These are phyloP conservation scores for Tulasnella sp. DNA, from an alignment of 768 basidiomycete genomes.

Conservation along the genomic window DNA sequence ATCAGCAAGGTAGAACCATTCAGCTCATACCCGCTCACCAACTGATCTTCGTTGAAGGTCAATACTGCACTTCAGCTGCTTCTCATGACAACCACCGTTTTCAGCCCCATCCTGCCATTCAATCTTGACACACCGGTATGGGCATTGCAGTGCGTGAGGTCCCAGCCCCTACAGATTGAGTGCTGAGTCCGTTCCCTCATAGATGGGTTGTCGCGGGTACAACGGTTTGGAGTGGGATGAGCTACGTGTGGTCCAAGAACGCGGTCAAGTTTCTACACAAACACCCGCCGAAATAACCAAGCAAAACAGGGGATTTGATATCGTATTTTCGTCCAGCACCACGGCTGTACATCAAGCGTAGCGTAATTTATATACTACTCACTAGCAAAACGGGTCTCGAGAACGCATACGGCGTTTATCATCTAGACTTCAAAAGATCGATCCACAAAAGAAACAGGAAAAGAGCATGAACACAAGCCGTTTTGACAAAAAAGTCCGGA, in stretches of 20 bases:
- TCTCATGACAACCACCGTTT: slow-evolving; percentile 80
- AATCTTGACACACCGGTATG: slow-evolving; percentile 44
- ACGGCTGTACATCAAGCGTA: not conserved
- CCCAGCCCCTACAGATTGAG: not conserved
- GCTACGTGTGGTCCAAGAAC: slow-evolving; percentile 64
- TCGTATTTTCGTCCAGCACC: not conserved
- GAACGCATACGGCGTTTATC: too few relatives aligned
- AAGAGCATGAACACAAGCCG: too few relatives aligned
- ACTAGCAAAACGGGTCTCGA: too few relatives aligned
- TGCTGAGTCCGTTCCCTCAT: too few relatives aligned
- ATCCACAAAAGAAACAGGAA: too few relatives aligned
- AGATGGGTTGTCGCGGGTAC: slow-evolving; percentile 84
- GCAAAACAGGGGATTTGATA: not conserved
- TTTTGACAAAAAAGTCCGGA: too few relatives aligned
- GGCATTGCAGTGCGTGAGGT: slow-evolving; percentile 56
- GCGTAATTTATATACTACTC: slow-evolving; percentile 8
- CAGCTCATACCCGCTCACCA: not conserved
- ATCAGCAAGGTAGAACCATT: slow-evolving; percentile 65
- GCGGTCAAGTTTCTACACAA: slow-evolving; percentile 45
- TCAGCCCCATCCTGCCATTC: slow-evolving; percentile 61
- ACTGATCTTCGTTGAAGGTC: slow-evolving; percentile 35
- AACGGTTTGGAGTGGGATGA: slow-evolving; percentile 83
- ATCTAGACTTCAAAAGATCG: too few relatives aligned
- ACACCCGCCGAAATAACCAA: not conserved
- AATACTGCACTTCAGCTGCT: slow-evolving; percentile 88